Evolutionary conservation across 2,329 filamentous ascomycete genomes (phyloP).

Genomic region (Sporothrix pseudoabietina): DNA sequence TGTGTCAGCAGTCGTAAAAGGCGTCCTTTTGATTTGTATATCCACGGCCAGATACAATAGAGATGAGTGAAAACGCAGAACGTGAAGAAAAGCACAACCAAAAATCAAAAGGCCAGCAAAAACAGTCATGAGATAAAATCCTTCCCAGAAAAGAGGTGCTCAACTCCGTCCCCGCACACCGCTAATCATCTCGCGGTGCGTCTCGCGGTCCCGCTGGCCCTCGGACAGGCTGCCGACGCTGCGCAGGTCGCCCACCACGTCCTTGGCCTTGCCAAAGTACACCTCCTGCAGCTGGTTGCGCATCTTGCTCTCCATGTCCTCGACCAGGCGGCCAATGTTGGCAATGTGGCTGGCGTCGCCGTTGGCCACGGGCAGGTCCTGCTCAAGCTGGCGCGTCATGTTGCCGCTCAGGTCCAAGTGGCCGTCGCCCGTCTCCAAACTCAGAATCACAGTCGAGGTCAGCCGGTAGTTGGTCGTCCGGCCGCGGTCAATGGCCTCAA

Average conservation of each 20-base stretch:
- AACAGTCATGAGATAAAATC: not conserved
- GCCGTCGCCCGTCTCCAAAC: constrained; percentile 69
- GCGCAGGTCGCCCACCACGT: constrained; percentile 92
- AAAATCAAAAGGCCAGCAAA: constrained; percentile 5
- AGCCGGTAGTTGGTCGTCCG: constrained; percentile 95
- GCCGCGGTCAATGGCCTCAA: constrained; percentile 91
- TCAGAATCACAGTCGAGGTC: constrained; percentile 93
- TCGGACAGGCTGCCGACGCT: constrained; percentile 85
- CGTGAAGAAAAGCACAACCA: not conserved
- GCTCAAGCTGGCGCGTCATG: constrained; percentile 95
- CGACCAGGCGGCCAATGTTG: constrained; percentile 90
- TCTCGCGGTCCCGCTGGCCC: constrained; percentile 77
- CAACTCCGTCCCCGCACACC: constrained; percentile 50
- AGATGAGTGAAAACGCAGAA: not conserved
- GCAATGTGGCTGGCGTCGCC: constrained; percentile 91
- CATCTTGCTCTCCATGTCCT: constrained; percentile 99
- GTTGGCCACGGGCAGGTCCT: constrained; percentile 78
- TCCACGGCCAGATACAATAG: not conserved
- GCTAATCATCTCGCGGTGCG: constrained; percentile 84
- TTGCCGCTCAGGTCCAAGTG: constrained; percentile 93
- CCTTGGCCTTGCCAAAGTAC: constrained; percentile 99
- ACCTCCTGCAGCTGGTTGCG: constrained; percentile 96
- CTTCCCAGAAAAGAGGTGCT: not conserved
- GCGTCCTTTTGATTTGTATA: constrained; percentile 8
- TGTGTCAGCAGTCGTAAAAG: not conserved